Base-by-base conservation (phyloP, 768 basidiomycete genomes). In the Crepidotus variabilis region DNA sequence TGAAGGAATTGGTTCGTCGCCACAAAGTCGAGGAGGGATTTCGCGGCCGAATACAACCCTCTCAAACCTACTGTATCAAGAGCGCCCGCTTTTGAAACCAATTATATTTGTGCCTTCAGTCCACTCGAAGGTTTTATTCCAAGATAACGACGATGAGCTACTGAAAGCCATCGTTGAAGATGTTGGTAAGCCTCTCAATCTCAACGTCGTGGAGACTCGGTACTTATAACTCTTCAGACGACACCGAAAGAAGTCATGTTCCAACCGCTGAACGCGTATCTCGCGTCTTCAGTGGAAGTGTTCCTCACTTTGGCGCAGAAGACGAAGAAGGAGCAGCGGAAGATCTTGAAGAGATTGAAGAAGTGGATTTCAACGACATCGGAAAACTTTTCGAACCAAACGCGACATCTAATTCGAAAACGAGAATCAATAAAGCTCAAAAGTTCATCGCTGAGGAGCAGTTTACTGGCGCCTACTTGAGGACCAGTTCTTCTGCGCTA, bases 191-290 rank as follows among this genome's bases (percentile, higher is more conserved):
- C 75, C 20, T 52, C 50, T 35, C 28, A 46, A 32, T 34, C 36
- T 45, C 53, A 6, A 52, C 13, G 34, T 51, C 28, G 22, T 8
- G 52, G 45, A 35, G 18, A 51, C n/a, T 23, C 16, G 21, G 22
- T 36, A 7, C 24, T 62, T 21, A 52, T 64, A 8, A 55, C 39
- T 48, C 36, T 49, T 48, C 65, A 81, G 83, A 72, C 20, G 79
- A 81, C 39, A 72, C 76, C 24, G 78, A 83, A 51, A 61, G 76
- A 45, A 82, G 78, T 47, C 80, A 84, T 68, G 75, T 82, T 4
- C 89, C 90, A 6, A 92, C 89, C 3, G 88, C 88, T 0, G 81
- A 86, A n/a, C 77, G 74, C 9, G 81, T 92, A 22, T 72, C 79
- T 24, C 81, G 76, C 1, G 76, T 92, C 1, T 91, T 92, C 71